phyloP scores from a whole-genome alignment of 306 rosid species.

The Hippophae rhamnoides region DNA sequence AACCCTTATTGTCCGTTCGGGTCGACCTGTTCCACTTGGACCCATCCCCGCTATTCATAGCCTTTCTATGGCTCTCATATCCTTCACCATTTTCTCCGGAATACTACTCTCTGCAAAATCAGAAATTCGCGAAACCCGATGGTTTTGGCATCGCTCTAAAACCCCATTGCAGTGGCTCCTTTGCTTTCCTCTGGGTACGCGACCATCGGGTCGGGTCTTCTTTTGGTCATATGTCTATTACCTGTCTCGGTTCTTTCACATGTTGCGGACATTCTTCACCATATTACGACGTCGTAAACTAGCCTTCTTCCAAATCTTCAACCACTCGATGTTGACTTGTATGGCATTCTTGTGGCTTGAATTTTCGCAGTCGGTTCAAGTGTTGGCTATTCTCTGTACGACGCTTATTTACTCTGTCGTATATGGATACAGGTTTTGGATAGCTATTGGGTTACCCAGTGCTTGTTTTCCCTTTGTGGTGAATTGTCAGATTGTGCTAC shows the following conservation, averaged over 20 bases:
- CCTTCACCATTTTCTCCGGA: conserved; percentile 61
- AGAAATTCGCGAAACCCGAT: conserved; percentile 83
- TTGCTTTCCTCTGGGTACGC: conserved; percentile 81
- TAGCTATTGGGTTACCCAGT: conserved; percentile 44
- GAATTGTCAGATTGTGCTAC: conserved; percentile 47
- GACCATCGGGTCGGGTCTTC: conserved; percentile 90
- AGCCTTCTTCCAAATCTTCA: conserved; percentile 48
- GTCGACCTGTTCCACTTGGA: conserved; percentile 52
- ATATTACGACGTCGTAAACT: conserved; percentile 46
- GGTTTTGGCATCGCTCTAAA: conserved; percentile 84
- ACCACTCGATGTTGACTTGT: conserved; percentile 54
- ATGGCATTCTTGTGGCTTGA: conserved; percentile 73
- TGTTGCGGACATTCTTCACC: conserved; percentile 50
- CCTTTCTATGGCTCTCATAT: conserved; percentile 51
- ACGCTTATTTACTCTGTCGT: conserved; percentile 48
- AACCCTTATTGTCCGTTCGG: conserved; percentile 26
- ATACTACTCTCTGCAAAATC: conserved; percentile 57
- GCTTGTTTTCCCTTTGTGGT: conserved; percentile 51
- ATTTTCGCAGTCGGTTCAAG: conserved; percentile 79
- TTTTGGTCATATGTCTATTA: conserved; percentile 85
- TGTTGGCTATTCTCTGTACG: conserved; percentile 60
- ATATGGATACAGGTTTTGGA: conserved; percentile 69
- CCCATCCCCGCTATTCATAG: conserved; percentile 80
- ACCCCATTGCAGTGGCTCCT: conserved; percentile 90
- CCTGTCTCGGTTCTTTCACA: conserved; percentile 66